phyloP scores from a whole-genome alignment of 23 red algal genomes.

The Gracilaria gracilis region DNA sequence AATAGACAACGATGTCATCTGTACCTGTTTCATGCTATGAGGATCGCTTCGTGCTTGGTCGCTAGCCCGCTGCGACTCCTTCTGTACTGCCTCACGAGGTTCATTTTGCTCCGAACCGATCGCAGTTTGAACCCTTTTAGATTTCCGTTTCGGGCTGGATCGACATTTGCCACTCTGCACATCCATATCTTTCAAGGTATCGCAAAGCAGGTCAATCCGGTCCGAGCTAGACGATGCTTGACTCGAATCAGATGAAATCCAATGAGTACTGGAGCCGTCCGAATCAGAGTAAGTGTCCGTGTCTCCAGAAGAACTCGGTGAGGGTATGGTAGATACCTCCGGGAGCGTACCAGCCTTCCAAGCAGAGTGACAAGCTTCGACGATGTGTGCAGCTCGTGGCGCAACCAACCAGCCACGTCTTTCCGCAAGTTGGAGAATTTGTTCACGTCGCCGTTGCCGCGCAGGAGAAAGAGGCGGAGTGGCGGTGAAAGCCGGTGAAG shows the following conservation, averaged over 20 bases:
- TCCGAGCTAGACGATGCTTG: neutral
- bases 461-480: conserved; percentile 20
- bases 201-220: neutral
- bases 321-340: conserved; percentile 14
- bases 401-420: conserved; percentile 43
- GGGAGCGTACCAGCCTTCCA: conserved; percentile 36
- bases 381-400: neutral
- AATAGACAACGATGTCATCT: neutral
- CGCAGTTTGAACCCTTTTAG: neutral
- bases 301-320: neutral
- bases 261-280: neutral
- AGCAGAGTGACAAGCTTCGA: conserved; percentile 24
- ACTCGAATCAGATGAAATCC: neutral
- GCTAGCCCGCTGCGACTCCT: neutral
- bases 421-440: conserved; percentile 17
- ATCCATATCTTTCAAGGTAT: neutral
- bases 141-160: no score
- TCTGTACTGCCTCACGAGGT: neutral
- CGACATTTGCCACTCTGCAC: neutral
- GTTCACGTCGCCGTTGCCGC: conserved; percentile 4
- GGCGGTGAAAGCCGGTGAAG: conserved; percentile 1
- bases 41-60: neutral
- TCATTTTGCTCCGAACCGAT: neutral
- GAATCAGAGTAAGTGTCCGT: neutral
- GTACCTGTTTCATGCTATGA: neutral